Percentiles rank a stretch among this genome's conserved stretches.
Evolutionary conservation across 257 asterid species (phyloP).

Genomic region (Solanum piurae): DNA sequence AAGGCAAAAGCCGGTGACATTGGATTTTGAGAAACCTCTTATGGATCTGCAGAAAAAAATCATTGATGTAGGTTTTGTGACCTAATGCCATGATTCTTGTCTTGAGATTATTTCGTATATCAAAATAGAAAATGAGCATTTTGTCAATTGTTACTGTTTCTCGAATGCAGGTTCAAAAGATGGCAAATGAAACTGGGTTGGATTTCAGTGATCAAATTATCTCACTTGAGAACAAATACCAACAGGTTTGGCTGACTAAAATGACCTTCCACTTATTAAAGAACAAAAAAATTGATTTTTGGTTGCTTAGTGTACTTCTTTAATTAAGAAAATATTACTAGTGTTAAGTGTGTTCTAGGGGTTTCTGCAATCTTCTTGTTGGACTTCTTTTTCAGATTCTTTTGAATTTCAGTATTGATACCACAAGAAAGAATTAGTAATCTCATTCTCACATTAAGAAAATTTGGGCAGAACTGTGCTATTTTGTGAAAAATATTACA

Average conservation of each 20-base stretch:
- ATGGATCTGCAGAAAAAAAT: constrained; percentile 70
- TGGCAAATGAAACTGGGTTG: constrained; percentile 89
- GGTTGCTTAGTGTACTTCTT: neutral
- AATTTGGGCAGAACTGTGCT: neutral
- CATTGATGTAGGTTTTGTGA: constrained; percentile 39
- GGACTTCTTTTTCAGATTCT: neutral
- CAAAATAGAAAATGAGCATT: neutral
- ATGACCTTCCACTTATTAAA: neutral
- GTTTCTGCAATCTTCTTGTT: neutral
- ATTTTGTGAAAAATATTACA: neutral
- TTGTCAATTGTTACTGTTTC: neutral
- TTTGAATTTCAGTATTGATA: neutral
- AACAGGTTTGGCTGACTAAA: constrained; percentile 45
- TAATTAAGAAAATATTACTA: neutral
- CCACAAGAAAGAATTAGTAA: neutral
- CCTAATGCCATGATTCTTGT: neutral
- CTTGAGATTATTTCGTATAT: neutral
- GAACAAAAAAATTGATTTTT: neutral
- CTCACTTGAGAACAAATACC: constrained; percentile 66
- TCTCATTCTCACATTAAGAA: neutral
- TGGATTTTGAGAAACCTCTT: constrained; percentile 91
- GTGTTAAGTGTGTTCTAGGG: neutral
- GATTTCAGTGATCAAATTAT: constrained; percentile 79
- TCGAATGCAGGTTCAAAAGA: constrained; percentile 62
- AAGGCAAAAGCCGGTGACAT: constrained; percentile 83